Evolutionary conservation across 139 green algal genomes (phyloP).

Genomic region (Nannochloris sp.): DNA sequence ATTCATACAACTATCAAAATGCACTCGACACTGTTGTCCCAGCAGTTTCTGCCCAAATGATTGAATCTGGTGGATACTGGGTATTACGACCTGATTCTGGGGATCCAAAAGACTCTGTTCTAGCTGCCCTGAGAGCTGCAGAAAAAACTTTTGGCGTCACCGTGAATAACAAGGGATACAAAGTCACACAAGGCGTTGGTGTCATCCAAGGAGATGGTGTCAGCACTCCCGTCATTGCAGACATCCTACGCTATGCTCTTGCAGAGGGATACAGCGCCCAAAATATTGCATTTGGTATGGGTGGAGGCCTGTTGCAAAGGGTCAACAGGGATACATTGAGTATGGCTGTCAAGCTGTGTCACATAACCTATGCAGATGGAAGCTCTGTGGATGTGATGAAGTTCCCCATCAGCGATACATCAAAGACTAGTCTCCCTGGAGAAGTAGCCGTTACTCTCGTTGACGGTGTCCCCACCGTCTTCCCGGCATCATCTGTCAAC

Average conservation of each 20-base stretch:
- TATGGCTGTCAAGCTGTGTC: conserved; percentile 84
- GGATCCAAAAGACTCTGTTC: conserved; percentile 70
- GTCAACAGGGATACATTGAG: conserved; percentile 86
- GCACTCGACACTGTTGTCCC: conserved; percentile 70
- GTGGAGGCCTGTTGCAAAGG: conserved; percentile 80
- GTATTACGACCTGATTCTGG: conserved; percentile 81
- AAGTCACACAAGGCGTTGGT: conserved; percentile 54
- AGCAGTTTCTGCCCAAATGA: conserved; percentile 47
- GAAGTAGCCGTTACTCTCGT: conserved; percentile 68
- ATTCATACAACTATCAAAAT: conserved; percentile 75
- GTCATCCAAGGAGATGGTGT: conserved; percentile 89
- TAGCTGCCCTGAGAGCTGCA: conserved; percentile 41
- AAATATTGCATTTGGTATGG: conserved; percentile 83
- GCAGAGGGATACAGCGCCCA: conserved; percentile 60
- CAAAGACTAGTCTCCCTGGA: conserved; percentile 69
- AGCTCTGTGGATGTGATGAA: conserved; percentile 73
- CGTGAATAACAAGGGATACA: conserved; percentile 67
- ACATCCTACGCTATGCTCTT: conserved; percentile 56
- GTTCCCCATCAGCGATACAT: conserved; percentile 47
- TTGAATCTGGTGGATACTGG: conserved; percentile 64
- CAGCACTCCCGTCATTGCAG: conserved; percentile 39
- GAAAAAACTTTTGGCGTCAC: conserved; percentile 44
- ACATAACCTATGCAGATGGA: conserved; percentile 69
- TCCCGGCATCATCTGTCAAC: conserved; percentile 57
- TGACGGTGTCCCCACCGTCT: conserved; percentile 61